Percentiles rank a stretch among this genome's conserved stretches.
phyloP scores from a whole-genome alignment of 768 basidiomycete species.

The Lyophyllum decastes region DNA sequence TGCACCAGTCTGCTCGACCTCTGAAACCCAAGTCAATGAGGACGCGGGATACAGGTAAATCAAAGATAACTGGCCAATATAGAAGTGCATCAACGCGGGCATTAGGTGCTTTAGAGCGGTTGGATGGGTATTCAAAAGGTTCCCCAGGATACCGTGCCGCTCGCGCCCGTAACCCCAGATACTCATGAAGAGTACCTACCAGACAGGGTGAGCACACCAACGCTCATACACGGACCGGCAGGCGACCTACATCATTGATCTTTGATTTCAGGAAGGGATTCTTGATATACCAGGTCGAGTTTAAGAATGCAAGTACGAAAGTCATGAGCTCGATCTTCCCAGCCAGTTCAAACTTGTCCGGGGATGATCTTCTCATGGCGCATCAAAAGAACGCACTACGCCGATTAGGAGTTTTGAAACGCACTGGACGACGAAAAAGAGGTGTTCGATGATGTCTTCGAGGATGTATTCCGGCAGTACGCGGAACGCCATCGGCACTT shows the following conservation, averaged over 20 bases:
- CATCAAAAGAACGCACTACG: conserved; percentile 19
- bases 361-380: conserved; percentile 44
- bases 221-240: neutral
- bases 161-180: conserved; percentile 68
- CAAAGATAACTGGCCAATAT: conserved; percentile 66
- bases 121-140: conserved; percentile 80
- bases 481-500: conserved; percentile 83
- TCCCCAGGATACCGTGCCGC: conserved; percentile 73
- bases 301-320: conserved; percentile 89
- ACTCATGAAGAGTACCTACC: conserved; percentile 73
- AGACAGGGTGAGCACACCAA: conserved; percentile 5
- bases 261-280: conserved; percentile 98
- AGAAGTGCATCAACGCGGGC: conserved; percentile 90
- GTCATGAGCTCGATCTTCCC: conserved; percentile 87
- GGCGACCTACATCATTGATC: conserved; percentile 79
- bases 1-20: conserved; percentile 96
- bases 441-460: conserved; percentile 91
- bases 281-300: conserved; percentile 97
- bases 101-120: conserved; percentile 88
- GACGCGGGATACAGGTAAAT: neutral
- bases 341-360: conserved; percentile 78
- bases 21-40: conserved; percentile 37
- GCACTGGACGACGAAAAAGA: conserved; percentile 81
- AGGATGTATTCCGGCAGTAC: conserved; percentile 92
- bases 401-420: conserved; percentile 19